These are phyloP conservation scores for Brassica nigra DNA, from an alignment of 345 rosid species.

Conservation along the genomic window DNA sequence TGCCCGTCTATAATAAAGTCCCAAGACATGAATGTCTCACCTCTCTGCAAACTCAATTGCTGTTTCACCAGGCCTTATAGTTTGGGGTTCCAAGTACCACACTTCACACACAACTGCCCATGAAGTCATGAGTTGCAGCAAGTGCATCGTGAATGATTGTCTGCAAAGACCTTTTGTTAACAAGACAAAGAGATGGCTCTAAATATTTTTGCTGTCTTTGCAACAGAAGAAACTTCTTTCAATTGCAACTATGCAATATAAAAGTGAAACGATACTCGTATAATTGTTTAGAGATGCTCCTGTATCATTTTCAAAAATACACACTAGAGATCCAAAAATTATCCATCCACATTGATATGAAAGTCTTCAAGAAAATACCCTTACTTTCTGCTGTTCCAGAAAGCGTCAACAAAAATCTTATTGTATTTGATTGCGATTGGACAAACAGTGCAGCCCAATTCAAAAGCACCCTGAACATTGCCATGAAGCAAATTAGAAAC, in stretches of 20 bases:
- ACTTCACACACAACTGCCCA: constrained; percentile 99
- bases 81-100: constrained; percentile 98
- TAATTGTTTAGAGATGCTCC: neutral
- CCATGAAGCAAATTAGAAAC: constrained; percentile 33
- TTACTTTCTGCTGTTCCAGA: constrained; percentile 99
- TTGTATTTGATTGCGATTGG: constrained; percentile 97
- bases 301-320: constrained; percentile 6
- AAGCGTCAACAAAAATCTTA: constrained; percentile 96
- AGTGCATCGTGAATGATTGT: constrained; percentile 87
- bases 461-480: constrained; percentile 85
- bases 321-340: neutral
- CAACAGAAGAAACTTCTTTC: neutral
- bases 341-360: neutral
- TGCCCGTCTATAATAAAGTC: constrained; percentile 7
- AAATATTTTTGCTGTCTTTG: neutral
- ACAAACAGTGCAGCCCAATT: constrained; percentile 92
- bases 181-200: constrained; percentile 12
- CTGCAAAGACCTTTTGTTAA: constrained; percentile 14
- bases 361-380: constrained; percentile 34
- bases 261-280: neutral
- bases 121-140: constrained; percentile 96
- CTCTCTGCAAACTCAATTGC: constrained; percentile 97
- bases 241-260: neutral
- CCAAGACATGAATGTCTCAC: constrained; percentile 37
- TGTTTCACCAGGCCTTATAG: constrained; percentile 40